phyloP scores from a whole-genome alignment of 441 rosid species.

The Arabidopsis lyrata region DNA sequence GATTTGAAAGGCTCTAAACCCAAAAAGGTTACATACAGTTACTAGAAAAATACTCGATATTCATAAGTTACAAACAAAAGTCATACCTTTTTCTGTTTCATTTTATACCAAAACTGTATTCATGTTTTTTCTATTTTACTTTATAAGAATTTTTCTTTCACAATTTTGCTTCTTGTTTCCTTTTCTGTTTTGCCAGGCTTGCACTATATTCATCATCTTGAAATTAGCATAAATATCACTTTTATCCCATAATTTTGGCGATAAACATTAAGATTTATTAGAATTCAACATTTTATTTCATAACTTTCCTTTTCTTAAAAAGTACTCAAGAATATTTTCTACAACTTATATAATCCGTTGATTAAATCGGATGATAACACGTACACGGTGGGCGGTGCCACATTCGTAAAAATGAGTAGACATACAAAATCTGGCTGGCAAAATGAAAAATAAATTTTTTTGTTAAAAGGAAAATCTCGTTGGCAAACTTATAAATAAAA shows the following conservation, averaged over 20 bases:
- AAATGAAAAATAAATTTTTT: not conserved
- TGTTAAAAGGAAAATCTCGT: not conserved
- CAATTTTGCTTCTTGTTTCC: not conserved
- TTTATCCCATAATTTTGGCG: not conserved
- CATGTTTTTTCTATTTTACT: not conserved
- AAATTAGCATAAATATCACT: not conserved
- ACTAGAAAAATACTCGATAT: not conserved
- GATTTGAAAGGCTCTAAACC: not conserved
- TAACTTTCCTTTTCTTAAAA: not conserved
- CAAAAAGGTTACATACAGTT: not conserved
- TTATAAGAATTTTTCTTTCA: not conserved
- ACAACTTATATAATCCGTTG: constrained; percentile 9
- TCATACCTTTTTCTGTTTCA: not conserved
- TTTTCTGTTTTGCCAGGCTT: not conserved
- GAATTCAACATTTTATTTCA: not conserved
- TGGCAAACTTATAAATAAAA: not conserved
- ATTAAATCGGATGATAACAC: not conserved
- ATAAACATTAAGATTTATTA: not conserved
- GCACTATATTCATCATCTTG: not conserved
- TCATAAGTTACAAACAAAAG: not conserved
- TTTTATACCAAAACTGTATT: not conserved
- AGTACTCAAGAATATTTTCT: not conserved
- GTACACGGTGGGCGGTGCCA: not conserved
- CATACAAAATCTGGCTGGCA: not conserved
- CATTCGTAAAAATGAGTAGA: not conserved